phyloP scores from a whole-genome alignment of 2,329 filamentous ascomycete species.

The Ophiostoma himal-ulmi region DNA sequence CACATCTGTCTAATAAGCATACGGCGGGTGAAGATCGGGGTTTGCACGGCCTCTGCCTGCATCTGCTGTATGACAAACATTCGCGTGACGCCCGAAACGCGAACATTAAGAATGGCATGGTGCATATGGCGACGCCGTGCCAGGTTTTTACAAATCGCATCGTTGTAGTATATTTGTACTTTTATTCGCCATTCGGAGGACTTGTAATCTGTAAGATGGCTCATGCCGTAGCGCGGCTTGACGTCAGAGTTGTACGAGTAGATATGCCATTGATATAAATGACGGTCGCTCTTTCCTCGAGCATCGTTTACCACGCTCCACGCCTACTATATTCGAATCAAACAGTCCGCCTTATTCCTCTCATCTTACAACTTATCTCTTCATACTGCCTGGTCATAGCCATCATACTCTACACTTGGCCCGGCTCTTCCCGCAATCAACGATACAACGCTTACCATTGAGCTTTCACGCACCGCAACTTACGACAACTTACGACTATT shows the following conservation, averaged over 20 bases:
- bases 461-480: background rate
- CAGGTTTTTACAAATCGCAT: background rate
- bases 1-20: background rate
- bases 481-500: background rate
- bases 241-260: background rate
- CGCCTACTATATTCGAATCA: background rate
- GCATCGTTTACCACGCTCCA: background rate
- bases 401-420: background rate
- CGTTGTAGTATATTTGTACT: background rate
- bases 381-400: background rate
- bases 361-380: background rate
- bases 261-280: conserved; percentile 3
- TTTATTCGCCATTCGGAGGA: background rate
- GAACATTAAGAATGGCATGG: conserved; percentile 11
- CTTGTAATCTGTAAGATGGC: background rate
- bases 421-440: background rate
- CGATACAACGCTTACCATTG: background rate
- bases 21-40: conserved; percentile 24
- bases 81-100: background rate
- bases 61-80: background rate
- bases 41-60: conserved; percentile 23
- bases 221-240: background rate
- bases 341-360: background rate
- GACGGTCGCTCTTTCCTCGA: background rate
- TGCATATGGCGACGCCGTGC: conserved; percentile 13